Percentiles rank a stretch among this genome's conserved stretches.
Evolutionary conservation across 2,329 filamentous ascomycete genomes (phyloP).

Genomic region (Cadophora sp.): DNA sequence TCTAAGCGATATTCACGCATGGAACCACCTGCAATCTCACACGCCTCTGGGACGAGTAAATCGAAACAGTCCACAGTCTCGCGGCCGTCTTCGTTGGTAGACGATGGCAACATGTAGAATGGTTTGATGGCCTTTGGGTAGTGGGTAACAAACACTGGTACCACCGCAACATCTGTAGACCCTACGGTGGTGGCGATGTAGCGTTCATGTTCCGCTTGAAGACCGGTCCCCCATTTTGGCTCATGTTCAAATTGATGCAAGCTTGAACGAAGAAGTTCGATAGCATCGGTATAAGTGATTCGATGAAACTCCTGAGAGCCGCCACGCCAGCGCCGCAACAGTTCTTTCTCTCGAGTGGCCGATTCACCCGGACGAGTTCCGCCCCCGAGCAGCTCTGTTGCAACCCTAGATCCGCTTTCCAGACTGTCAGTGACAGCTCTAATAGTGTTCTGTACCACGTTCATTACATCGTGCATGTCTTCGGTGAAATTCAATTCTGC

Average conservation of each 20-base stretch:
- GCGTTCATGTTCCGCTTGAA: conserved; percentile 93
- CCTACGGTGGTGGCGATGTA: conserved; percentile 74
- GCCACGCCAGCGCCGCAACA: conserved; percentile 75
- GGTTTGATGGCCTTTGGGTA: conserved; percentile 91
- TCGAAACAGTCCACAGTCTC: conserved; percentile 74
- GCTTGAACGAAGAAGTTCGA: conserved; percentile 69
- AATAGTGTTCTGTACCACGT: conserved; percentile 81
- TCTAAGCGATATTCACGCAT: conserved; percentile 71
- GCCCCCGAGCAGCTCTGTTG: conserved; percentile 55
- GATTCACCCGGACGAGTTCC: not conserved
- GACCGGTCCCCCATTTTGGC: conserved; percentile 73
- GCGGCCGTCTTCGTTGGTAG: conserved; percentile 21
- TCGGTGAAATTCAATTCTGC: conserved; percentile 84
- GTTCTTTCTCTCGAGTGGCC: conserved; percentile 45
- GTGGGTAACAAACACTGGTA: conserved; percentile 88
- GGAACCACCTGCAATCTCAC: conserved; percentile 73
- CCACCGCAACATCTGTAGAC: conserved; percentile 37
- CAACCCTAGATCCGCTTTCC: conserved; percentile 50
- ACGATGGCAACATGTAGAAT: conserved; percentile 81
- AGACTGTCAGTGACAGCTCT: conserved; percentile 54
- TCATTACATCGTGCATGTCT: conserved; percentile 74
- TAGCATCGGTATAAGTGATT: conserved; percentile 82
- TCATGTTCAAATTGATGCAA: conserved; percentile 67
- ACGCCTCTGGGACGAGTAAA: conserved; percentile 70
- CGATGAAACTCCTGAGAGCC: conserved; percentile 74